Conservation (phyloP, 257 asterid species). For the Przewalskia tangutica region DNA sequence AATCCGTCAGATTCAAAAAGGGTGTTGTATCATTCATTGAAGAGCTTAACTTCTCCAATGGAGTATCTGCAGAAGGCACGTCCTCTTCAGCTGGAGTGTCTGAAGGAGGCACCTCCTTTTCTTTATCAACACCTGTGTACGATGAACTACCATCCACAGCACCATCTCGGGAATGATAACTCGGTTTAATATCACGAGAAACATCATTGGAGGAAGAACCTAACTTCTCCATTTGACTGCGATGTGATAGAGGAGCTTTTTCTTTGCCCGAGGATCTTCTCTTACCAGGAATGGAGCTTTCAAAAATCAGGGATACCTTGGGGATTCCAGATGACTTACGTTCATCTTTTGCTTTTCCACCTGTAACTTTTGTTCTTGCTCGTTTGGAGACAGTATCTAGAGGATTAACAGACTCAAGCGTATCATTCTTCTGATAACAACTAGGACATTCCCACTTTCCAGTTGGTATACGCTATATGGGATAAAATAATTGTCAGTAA, state of each 20-base stretch:
- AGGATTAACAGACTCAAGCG: conserved; percentile 28
- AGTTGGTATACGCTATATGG: conserved; percentile 46
- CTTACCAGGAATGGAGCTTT: conserved; percentile 29
- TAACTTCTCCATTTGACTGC: conserved; percentile 26
- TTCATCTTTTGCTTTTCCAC: conserved; percentile 43
- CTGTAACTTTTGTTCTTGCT: conserved; percentile 45
- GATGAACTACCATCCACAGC: conserved; percentile 36
- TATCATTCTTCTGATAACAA: conserved; percentile 33
- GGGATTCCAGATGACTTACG: conserved; percentile 32
- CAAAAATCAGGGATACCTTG: conserved; percentile 22
- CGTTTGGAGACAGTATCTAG: conserved; percentile 43
- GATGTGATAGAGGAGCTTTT: conserved; percentile 24
- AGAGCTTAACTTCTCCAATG: conserved; percentile 9
- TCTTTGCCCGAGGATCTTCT: conserved; percentile 34
- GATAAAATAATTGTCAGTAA: neutral
- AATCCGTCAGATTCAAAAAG: conserved; percentile 25
- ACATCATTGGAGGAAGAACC: conserved; percentile 26
- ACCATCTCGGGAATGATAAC: conserved; percentile 29
- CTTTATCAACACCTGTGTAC: conserved; percentile 17
- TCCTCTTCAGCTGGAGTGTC: neutral
- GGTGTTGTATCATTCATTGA: conserved; percentile 26
- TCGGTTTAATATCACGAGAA: conserved; percentile 16
- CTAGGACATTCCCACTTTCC: conserved; percentile 75
- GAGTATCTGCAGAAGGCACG: conserved; percentile 6
- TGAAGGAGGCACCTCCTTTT: conserved; percentile 14